phyloP scores from a whole-genome alignment of 2,329 filamentous ascomycete genomes.

The Pseudocercospora macadamiae region DNA sequence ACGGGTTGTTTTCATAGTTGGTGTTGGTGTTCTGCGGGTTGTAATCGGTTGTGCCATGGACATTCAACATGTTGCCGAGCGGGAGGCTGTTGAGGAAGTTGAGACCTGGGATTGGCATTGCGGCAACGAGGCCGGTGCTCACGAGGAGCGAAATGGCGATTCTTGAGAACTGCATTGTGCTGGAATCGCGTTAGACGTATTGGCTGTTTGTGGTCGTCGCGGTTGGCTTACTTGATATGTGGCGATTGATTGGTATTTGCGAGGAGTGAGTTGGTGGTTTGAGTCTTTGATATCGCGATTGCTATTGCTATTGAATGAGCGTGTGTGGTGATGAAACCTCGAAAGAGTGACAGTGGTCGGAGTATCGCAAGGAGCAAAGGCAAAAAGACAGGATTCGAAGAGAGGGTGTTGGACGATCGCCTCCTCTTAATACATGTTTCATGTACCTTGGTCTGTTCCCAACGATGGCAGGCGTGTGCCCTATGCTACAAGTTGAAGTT shows the following conservation, averaged over 20 bases:
- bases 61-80: background rate
- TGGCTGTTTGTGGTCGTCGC: background rate
- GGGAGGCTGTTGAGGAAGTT: background rate
- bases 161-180: background rate
- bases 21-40: background rate
- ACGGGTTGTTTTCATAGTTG: too few relatives aligned
- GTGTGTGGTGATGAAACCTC: background rate
- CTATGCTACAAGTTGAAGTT: background rate
- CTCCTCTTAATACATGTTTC: background rate
- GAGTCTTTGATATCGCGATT: background rate
- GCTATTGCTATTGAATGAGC: too few relatives aligned
- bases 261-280: background rate
- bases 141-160: background rate
- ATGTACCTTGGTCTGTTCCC: background rate
- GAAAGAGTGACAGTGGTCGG: slow-evolving; percentile 1
- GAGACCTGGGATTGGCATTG: background rate
- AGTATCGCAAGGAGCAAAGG: background rate
- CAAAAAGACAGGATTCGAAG: background rate
- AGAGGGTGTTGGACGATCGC: background rate
- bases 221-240: background rate
- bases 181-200: background rate
- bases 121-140: background rate
- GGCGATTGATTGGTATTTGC: background rate
- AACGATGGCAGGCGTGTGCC: background rate
- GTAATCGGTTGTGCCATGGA: background rate